phyloP scores from a whole-genome alignment of 2,329 filamentous ascomycete genomes.

The Fusarium drepaniforme region DNA sequence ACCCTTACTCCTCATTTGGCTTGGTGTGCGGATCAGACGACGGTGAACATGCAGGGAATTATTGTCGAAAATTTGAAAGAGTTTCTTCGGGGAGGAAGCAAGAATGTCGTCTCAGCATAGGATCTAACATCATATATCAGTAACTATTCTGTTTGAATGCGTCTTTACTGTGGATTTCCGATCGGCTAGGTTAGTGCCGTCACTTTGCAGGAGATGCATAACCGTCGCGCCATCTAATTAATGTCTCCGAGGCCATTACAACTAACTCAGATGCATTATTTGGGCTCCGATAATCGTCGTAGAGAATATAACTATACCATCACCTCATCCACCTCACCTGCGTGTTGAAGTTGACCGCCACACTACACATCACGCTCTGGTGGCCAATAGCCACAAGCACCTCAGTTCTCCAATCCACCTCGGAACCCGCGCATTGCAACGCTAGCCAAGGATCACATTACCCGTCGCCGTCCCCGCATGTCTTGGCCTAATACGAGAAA shows the following conservation, averaged over 20 bases:
- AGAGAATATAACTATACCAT: no score
- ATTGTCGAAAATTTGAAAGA: not conserved
- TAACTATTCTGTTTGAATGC: not conserved
- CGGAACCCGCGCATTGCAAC: not conserved
- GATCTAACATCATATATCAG: not conserved
- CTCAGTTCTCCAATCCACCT: not conserved
- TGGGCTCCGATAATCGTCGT: no score
- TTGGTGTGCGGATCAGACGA: constrained; percentile 7
- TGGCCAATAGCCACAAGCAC: not conserved
- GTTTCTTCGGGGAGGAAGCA: not conserved
- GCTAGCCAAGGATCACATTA: not conserved
- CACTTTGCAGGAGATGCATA: not conserved
- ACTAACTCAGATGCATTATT: not conserved
- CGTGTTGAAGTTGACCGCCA: not conserved
- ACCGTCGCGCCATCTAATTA: not conserved
- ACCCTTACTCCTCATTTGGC: constrained; percentile 1
- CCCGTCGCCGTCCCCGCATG: not conserved
- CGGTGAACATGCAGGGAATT: not conserved
- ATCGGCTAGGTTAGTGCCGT: not conserved
- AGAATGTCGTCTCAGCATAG: not conserved
- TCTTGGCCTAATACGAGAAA: not conserved
- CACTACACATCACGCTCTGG: not conserved
- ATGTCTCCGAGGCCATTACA: not conserved
- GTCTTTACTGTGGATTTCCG: not conserved
- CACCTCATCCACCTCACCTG: not conserved